Percentiles rank a stretch among this genome's conserved stretches.
phyloP scores from a whole-genome alignment of 2,329 filamentous ascomycete genomes.

The Colletotrichum scovillei region DNA sequence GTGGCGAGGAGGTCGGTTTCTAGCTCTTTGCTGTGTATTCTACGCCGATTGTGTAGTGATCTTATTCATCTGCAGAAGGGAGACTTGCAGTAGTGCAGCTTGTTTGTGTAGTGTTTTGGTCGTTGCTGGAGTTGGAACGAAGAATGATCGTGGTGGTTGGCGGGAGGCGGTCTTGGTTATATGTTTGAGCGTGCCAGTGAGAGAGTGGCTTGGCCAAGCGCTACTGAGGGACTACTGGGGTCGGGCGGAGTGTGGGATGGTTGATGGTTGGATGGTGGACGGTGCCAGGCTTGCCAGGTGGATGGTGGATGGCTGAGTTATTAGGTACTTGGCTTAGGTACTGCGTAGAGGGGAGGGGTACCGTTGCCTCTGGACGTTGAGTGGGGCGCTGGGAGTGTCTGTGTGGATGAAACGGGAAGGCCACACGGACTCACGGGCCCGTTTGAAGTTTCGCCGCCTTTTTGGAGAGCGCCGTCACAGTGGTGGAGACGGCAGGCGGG shows the following conservation, averaged over 20 bases:
- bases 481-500: conserved; percentile 8
- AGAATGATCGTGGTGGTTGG: neutral
- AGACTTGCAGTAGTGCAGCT: conserved; percentile 7
- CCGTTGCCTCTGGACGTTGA: neutral
- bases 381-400: conserved; percentile 15
- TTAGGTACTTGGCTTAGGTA: too few relatives aligned
- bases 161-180: conserved; percentile 34
- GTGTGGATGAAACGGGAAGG: conserved; percentile 37
- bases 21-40: neutral
- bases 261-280: neutral
- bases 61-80: conserved; percentile 3
- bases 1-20: neutral
- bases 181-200: conserved; percentile 22
- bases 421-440: conserved; percentile 33
- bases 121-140: conserved; percentile 11
- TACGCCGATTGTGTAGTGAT: neutral
- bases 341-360: neutral
- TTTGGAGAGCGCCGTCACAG: conserved; percentile 19
- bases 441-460: conserved; percentile 34
- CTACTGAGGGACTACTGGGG: conserved; percentile 1
- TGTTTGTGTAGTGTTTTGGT: conserved; percentile 26
- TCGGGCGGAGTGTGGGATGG: conserved; percentile 25
- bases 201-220: conserved; percentile 29
- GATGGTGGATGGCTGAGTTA: conserved; percentile 26
- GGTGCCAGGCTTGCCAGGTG: neutral